phyloP scores from a whole-genome alignment of 2,329 filamentous ascomycete species.

The Gaeumannomyces sp. region DNA sequence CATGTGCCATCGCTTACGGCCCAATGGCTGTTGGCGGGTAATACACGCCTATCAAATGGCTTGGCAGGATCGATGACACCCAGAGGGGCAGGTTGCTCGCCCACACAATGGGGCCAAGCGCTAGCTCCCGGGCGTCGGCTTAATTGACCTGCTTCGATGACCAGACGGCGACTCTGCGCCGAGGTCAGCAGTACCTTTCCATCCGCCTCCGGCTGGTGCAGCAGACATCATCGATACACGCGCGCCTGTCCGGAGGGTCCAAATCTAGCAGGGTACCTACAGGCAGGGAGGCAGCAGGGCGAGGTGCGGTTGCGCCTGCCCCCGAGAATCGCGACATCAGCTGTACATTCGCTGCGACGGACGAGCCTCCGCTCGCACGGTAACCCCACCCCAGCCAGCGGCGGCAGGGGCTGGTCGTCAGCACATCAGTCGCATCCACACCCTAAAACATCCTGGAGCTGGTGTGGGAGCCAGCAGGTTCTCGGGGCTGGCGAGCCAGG shows the following conservation, averaged over 20 bases:
- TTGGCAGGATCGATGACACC: slow-evolving; percentile 1
- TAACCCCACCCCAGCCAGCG: background rate
- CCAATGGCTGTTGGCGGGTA: background rate
- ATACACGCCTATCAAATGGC: background rate
- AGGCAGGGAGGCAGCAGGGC: too few species aligned
- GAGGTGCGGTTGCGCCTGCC: background rate
- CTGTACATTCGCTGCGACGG: background rate
- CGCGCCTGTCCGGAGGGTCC: background rate
- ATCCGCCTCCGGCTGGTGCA: background rate
- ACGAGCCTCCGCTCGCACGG: background rate
- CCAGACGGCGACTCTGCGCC: background rate
- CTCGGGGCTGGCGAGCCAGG: background rate
- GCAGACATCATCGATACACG: background rate
- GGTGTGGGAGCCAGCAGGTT: too few species aligned
- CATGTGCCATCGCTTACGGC: background rate
- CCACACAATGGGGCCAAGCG: too few species aligned
- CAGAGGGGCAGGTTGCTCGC: background rate
- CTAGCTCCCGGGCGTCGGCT: background rate
- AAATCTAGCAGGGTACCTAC: background rate
- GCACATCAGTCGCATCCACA: background rate
- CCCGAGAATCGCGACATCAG: background rate
- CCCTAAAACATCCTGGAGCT: background rate
- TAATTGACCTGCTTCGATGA: background rate
- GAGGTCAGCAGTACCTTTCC: background rate
- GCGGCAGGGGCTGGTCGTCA: background rate